These are phyloP conservation scores for Pseudogymnoascus sp. DNA, from an alignment of 2,329 filamentous ascomycete genomes.

Conservation along the genomic window DNA sequence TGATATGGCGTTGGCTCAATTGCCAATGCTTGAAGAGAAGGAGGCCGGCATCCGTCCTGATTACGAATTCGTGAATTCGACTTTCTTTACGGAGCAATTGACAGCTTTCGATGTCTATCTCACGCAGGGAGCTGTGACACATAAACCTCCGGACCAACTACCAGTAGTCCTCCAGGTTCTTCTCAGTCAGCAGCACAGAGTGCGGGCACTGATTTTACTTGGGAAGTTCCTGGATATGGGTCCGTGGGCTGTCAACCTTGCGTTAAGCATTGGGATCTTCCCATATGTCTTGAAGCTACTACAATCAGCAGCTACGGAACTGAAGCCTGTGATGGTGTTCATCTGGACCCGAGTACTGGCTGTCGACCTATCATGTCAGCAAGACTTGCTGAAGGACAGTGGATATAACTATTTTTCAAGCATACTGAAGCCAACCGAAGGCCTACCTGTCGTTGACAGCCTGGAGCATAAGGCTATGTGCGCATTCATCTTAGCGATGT, in stretches of 20 bases:
- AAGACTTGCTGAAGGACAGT: conserved; percentile 90
- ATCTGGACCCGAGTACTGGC: conserved; percentile 96
- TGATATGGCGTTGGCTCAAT: conserved; percentile 85
- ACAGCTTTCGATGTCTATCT: conserved; percentile 97
- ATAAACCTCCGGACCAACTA: conserved; percentile 86
- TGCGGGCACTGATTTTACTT: conserved; percentile 82
- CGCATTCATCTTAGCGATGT: conserved; percentile 93
- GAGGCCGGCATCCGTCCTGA: conserved; percentile 54
- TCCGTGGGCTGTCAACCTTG: conserved; percentile 97
- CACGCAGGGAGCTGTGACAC: conserved; percentile 70
- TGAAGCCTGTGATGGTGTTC: conserved; percentile 98
- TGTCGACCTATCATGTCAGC: conserved; percentile 88
- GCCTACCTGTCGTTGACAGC: conserved; percentile 76
- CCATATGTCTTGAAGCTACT: conserved; percentile 96
- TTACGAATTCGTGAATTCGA: conserved; percentile 93
- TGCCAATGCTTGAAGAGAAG: conserved; percentile 76
- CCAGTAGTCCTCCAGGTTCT: conserved; percentile 94
- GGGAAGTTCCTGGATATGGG: conserved; percentile 92
- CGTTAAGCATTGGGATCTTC: conserved; percentile 95
- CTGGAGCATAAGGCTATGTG: conserved; percentile 99
- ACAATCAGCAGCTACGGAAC: conserved; percentile 86
- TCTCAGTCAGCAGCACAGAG: conserved; percentile 86
- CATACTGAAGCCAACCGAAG: conserved; percentile 78
- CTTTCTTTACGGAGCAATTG: conserved; percentile 94
- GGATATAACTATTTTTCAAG: conserved; percentile 95